Conservation (phyloP, 768 basidiomycete genomes). For the Serendipita sp. region DNA sequence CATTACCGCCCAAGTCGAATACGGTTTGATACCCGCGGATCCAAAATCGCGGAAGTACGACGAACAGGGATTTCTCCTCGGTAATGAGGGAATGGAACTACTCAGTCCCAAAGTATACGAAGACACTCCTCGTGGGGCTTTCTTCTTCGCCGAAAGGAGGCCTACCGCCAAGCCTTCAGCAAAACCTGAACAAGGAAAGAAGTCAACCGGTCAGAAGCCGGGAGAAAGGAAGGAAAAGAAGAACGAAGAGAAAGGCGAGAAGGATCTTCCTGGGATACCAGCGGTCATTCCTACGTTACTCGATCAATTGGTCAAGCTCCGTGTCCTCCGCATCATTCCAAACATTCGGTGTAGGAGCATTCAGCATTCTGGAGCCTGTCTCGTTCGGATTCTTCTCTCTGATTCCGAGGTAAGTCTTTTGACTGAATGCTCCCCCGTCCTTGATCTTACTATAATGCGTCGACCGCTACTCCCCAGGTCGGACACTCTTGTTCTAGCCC, state of each 20-base stretch:
- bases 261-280: too few species aligned
- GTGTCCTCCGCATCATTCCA: background rate
- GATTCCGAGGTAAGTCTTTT: background rate
- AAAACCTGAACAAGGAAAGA: background rate
- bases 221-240: background rate
- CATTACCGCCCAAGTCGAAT: constrained; percentile 1
- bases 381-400: background rate
- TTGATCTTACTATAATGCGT: too few species aligned
- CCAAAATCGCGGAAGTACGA: background rate
- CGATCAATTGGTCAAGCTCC: background rate
- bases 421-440: too few species aligned
- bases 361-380: background rate
- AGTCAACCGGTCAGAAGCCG: background rate
- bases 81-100: constrained; percentile 1
- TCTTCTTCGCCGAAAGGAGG: background rate
- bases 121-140: background rate
- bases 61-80: background rate
- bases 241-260: background rate
- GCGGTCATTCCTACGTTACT: background rate
- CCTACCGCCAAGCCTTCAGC: background rate
- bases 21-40: background rate
- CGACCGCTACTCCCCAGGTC: background rate
- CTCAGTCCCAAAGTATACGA: background rate
- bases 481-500: constrained; percentile 2
- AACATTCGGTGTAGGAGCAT: background rate